Percentiles rank a stretch among this genome's conserved stretches.
These are phyloP conservation scores for Schoenoplectus tabernaemontani DNA, from an alignment of 202 grass and related monocot genomes.

Conservation along the genomic window DNA sequence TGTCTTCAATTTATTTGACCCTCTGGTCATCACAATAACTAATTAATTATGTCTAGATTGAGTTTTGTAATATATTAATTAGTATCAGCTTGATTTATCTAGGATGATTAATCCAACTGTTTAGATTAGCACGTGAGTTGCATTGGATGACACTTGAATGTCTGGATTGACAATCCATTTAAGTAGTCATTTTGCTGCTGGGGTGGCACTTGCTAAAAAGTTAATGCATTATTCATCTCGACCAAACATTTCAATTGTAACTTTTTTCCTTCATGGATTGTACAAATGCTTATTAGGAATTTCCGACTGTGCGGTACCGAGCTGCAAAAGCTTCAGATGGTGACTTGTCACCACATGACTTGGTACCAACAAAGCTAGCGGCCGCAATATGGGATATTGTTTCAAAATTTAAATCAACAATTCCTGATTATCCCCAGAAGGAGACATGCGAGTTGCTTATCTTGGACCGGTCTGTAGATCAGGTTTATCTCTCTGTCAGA, in stretches of 20 bases:
- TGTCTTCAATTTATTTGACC: not conserved
- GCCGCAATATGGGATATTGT: slow-evolving; percentile 72
- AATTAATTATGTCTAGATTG: no score
- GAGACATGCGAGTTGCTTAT: slow-evolving; percentile 92
- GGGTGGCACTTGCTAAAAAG: not conserved
- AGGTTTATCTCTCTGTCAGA: slow-evolving; percentile 26
- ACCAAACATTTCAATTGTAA: not conserved
- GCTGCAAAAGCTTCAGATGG: slow-evolving; percentile 57
- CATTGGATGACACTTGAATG: not conserved
- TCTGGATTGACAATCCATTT: not conserved
- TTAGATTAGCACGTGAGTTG: not conserved
- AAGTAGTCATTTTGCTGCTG: not conserved
- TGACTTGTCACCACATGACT: slow-evolving; percentile 44
- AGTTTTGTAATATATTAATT: no score
- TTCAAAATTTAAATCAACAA: slow-evolving; percentile 71
- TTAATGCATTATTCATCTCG: not conserved
- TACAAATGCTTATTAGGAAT: slow-evolving; percentile 51
- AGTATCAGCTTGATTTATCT: no score
- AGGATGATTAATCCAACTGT: no score
- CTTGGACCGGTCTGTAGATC: slow-evolving; percentile 79
- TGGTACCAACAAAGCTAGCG: slow-evolving; percentile 77
- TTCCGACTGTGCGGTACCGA: slow-evolving; percentile 65
- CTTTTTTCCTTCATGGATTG: slow-evolving; percentile 21
- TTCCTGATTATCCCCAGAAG: slow-evolving; percentile 84
- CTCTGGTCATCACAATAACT: no score